Percentiles rank a stretch among this genome's conserved stretches.
These are phyloP conservation scores for Symbiodinium pilosum DNA, from an alignment of 73 alveolate genomes.

Conservation along the genomic window DNA sequence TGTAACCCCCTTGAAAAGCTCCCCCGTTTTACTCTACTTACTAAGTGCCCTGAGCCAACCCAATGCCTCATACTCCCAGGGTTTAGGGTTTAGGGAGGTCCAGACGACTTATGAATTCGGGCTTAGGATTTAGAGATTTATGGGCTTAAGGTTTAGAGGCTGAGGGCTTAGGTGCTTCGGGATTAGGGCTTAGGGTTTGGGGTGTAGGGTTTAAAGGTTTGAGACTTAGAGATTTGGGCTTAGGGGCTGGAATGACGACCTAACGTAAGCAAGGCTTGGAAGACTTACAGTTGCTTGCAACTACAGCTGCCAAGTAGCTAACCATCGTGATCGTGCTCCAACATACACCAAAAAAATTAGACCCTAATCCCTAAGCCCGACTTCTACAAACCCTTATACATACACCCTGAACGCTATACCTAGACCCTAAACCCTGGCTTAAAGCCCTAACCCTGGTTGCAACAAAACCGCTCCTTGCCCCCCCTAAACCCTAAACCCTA, in stretches of 20 bases:
- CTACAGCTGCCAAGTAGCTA: neutral
- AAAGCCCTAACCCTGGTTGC: too few relatives aligned
- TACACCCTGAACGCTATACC: too few relatives aligned
- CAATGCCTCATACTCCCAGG: neutral
- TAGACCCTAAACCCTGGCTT: too few relatives aligned
- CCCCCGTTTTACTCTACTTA: neutral
- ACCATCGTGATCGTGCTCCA: neutral
- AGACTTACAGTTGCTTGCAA: neutral
- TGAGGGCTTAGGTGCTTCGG: neutral
- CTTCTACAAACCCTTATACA: neutral
- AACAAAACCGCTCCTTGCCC: too few relatives aligned
- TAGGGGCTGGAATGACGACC: too few relatives aligned
- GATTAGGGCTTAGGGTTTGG: neutral
- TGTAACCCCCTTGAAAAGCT: neutral
- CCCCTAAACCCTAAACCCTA: neutral
- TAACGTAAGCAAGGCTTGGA: neutral
- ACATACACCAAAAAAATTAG: neutral
- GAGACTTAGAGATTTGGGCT: neutral
- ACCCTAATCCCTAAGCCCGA: too few relatives aligned
- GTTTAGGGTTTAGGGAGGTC: neutral
- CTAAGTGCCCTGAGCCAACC: too few relatives aligned
- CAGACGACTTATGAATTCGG: neutral
- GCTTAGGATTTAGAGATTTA: neutral
- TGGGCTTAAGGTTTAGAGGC: neutral
- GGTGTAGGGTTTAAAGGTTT: neutral